Evolutionary conservation across 345 rosid species (phyloP).

Genomic region (Eucalyptus curtisii): DNA sequence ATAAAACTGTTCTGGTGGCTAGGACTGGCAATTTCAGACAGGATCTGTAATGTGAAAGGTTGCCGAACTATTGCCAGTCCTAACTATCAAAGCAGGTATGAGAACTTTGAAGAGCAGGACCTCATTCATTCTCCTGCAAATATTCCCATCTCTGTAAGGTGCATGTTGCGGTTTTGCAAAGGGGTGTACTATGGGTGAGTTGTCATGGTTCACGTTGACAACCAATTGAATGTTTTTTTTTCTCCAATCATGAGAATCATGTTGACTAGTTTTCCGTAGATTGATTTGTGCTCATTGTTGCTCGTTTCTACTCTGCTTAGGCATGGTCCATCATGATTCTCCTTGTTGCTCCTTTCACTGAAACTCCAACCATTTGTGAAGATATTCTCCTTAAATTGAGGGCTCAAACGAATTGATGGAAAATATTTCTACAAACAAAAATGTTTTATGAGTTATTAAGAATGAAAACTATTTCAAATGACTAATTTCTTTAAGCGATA

Average conservation of each 20-base stretch:
- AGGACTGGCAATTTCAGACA: background rate
- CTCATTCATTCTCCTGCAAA: background rate
- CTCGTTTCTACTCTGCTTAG: background rate
- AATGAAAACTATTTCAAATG: background rate
- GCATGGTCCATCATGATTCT: background rate
- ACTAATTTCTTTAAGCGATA: background rate
- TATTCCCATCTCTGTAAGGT: background rate
- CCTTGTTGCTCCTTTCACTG: background rate
- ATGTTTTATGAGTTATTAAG: background rate
- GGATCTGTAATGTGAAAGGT: background rate
- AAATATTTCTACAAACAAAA: background rate
- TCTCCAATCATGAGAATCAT: background rate
- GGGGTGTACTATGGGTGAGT: background rate
- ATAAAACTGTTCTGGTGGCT: background rate
- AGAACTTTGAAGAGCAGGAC: background rate
- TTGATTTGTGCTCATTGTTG: background rate
- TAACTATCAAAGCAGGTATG: background rate
- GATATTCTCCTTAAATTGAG: background rate
- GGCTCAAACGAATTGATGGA: background rate
- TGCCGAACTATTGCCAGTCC: background rate
- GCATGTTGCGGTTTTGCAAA: background rate
- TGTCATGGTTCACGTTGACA: background rate
- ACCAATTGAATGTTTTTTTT: background rate
- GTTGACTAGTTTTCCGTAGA: background rate
- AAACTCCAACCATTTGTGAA: background rate